phyloP scores from a whole-genome alignment of 192 early-diverging fungal genomes.

The Coemansia asiatica region DNA sequence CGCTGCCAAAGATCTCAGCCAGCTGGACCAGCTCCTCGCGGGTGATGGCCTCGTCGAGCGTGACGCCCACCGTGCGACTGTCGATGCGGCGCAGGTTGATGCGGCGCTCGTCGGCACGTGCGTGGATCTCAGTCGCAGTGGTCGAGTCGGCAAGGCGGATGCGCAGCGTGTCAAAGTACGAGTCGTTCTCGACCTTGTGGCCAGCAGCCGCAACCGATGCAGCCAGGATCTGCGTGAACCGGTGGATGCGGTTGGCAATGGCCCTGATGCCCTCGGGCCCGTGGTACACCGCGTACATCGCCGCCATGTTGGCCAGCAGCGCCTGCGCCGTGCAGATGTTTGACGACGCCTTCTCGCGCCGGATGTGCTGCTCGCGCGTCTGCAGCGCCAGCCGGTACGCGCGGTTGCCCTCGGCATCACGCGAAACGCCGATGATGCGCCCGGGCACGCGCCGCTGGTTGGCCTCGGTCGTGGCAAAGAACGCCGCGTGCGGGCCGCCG shows the following conservation, averaged over 20 bases:
- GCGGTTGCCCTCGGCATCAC: conserved; percentile 80
- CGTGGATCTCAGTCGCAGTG: conserved; percentile 64
- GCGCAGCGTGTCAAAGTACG: conserved; percentile 95
- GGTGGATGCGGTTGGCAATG: conserved; percentile 93
- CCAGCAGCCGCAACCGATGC: conserved; percentile 71
- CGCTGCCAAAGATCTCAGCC: conserved; percentile 74
- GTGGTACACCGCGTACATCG: conserved; percentile 99
- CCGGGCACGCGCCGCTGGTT: conserved; percentile 97
- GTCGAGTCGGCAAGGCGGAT: conserved; percentile 66
- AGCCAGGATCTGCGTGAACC: conserved; percentile 82
- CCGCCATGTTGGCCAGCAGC: conserved; percentile 98
- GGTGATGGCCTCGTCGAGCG: conserved; percentile 90
- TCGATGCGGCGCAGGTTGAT: conserved; percentile 92
- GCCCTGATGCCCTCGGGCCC: conserved; percentile 88
- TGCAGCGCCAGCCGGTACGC: conserved; percentile 96
- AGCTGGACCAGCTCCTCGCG: conserved; percentile 80
- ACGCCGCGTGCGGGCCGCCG: conserved; percentile 98
- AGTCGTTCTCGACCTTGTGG: conserved; percentile 75
- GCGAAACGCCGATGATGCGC: conserved; percentile 93
- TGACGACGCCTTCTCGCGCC: conserved; percentile 96
- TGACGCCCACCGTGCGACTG: conserved; percentile 73
- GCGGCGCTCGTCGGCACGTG: conserved; percentile 68
- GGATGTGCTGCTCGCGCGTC: conserved; percentile 98
- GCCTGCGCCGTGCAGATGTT: conserved; percentile 99
- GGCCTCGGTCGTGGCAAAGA: conserved; percentile 90